Percentiles rank a stretch among this genome's conserved stretches.
phyloP scores from a whole-genome alignment of 352 stramenopile species.

The Aphanomyces euteiches region DNA sequence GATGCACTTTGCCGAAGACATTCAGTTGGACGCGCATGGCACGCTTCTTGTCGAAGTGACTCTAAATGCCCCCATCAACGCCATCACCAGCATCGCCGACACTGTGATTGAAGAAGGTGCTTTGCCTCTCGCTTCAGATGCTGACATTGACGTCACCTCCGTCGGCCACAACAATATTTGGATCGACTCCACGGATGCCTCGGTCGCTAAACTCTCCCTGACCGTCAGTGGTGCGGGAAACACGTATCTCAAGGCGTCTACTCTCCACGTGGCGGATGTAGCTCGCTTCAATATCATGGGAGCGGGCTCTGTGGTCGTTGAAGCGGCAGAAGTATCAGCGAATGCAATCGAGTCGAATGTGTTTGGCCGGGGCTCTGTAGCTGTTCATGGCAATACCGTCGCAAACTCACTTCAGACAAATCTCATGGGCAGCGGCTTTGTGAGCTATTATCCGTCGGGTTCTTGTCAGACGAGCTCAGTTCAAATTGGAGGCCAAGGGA shows the following conservation, averaged over 20 bases:
- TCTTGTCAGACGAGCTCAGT: conserved; percentile 16
- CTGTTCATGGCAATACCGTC: conserved; percentile 20
- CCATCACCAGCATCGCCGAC: conserved; percentile 3
- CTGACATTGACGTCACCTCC: conserved; percentile 3
- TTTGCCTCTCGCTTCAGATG: background rate
- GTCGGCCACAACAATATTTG: conserved; percentile 25
- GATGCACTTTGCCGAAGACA: background rate
- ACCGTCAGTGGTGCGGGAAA: conserved; percentile 4
- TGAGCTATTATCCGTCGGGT: conserved; percentile 27
- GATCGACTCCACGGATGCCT: background rate
- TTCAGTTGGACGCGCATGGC: background rate
- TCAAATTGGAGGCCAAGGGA: conserved; percentile 7
- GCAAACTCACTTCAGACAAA: background rate
- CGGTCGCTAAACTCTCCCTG: conserved; percentile 3
- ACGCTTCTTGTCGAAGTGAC: conserved; percentile 17
- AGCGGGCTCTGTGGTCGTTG: conserved; percentile 9
- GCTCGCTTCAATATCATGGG: conserved; percentile 16
- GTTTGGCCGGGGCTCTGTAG: conserved; percentile 11
- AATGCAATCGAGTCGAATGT: conserved; percentile 11
- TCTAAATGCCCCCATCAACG: conserved; percentile 10
- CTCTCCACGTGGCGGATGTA: background rate
- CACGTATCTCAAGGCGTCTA: conserved; percentile 7
- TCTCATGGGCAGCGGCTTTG: conserved; percentile 6
- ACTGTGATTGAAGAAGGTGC: conserved; percentile 20
- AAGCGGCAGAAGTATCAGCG: background rate